Evolutionary conservation across 345 rosid genomes (phyloP), one percentile per base, ranked within the genome.

Genomic region (Hibiscus tridactylites): DNA sequence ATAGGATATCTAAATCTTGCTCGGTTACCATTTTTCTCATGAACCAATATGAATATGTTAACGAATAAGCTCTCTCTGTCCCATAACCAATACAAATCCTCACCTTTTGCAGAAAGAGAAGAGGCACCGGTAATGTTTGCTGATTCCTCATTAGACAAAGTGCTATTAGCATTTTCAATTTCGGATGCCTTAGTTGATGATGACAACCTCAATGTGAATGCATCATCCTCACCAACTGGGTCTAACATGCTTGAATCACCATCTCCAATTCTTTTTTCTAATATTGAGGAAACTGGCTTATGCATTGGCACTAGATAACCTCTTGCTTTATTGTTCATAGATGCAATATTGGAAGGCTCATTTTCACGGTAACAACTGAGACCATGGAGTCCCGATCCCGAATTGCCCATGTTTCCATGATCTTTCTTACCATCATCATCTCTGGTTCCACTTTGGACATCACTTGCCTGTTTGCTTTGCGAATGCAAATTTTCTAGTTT

Each of bases 51-150:
- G 35, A 37, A 9, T 17, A 9, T 37, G 50, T 17, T 42, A 64
- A 64, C 19, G 70, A 13, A 66, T 46, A 24, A 24, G 56, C 35
- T 11, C 65, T 16, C 33, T 61, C 8, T 39, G 29, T 3, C 4
- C 53, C 16, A 5, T 24, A 33, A 19, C 19, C 26, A 56, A 37
- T 53, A 56, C 26, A 52, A 70, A 53, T 33, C 17, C 85, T 71
- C 61, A 88, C 99, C 98, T 87, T 83, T 86, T 13, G 85, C 80
- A 60, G 94, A 86, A 52, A 95, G 90, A 79, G 85, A 80, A 52
- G 88, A 79, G 61, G 71, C 84, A 79, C 82, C 76, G 58, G 80
- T 73, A 75, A 74, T 63, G 65, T 78, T 78, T 31, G 73, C 71
- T 5, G 85, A 81, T 65, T 81, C 87, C 53, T 84, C 86, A 47